Evolutionary conservation across 2,329 filamentous ascomycete species (phyloP).

Genomic region (Bipolaris bicolor): DNA sequence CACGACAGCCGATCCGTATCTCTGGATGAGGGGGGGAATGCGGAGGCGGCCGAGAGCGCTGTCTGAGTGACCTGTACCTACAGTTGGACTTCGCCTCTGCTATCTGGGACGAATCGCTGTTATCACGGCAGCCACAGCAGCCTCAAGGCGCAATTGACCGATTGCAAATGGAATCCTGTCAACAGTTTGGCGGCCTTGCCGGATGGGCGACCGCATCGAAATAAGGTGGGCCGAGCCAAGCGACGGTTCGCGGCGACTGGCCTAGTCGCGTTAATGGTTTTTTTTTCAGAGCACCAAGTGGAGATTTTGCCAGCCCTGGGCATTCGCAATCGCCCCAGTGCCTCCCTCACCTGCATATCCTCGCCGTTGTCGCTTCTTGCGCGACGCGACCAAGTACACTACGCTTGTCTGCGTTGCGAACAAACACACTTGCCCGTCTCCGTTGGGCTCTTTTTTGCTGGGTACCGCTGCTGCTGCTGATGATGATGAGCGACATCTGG

Average conservation of each 20-base stretch:
- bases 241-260: conserved; percentile 10
- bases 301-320: conserved; percentile 4
- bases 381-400: conserved; percentile 1
- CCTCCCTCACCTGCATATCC: conserved; percentile 10
- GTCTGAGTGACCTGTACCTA: not conserved
- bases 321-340: conserved; percentile 5
- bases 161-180: conserved; percentile 20
- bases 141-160: conserved; percentile 9
- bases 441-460: not conserved
- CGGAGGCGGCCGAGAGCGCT: conserved; percentile 13
- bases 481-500: not conserved
- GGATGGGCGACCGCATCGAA: conserved; percentile 1
- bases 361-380: conserved; percentile 6
- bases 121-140: conserved; percentile 12
- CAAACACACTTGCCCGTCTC: not conserved
- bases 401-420: conserved; percentile 4
- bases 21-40: not conserved
- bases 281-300: conserved; percentile 14
- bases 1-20: conserved; percentile 7
- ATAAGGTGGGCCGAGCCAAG: conserved; percentile 11
- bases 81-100: conserved; percentile 14
- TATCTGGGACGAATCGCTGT: conserved; percentile 14
- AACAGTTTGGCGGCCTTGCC: conserved; percentile 1
- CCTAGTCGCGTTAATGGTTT: conserved; percentile 18
- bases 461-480: not conserved